Base-by-base conservation (phyloP, 805 yeast species). In the Monosporozyma aerobia region DNA sequence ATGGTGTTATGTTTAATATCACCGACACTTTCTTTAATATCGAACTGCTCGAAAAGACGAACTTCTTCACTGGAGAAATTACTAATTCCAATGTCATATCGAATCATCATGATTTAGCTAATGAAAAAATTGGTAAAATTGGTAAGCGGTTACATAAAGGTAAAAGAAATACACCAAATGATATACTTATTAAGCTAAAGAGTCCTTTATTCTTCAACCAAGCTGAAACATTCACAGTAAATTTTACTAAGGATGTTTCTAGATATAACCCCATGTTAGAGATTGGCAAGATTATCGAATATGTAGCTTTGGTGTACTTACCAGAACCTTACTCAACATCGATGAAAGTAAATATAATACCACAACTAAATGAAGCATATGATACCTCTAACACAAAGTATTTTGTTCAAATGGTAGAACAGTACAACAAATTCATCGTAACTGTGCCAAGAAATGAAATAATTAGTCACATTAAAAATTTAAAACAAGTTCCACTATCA, bases 371-470 rank as follows among this genome's bases (percentile, higher is more conserved):
- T 48, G 32, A 50, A 19, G 61, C 70, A 3, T 68, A 58, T 50
- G 66, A 64, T 45, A 53, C 44, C 16, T 44, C 49, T 6, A 67
- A 77, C 51, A 59, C 58, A 13, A 58, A 59, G 0, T 57, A 53
- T 4, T 65, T 77, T 40, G 55, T 68, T 14, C 48, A 50, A 4
- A 57, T 68, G 5, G 70, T 83, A 6, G 59, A 67, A 0, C 70
- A 74, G 43, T 83, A 72, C 60, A 82, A 81, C 59, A 54, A 51
- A 2, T 54, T 76, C 25, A 61, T 82, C 9, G 57, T 51, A 2
- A 53, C 58, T 3, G 61, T 78, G n/a, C 73, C 74, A 27, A 56
- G 67, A 29, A 49, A 67, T 19, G 67, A 63, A 3, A 63, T 73
- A 4, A 50, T 64, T 9, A 54, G 60, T 27, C 67, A 70, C 55